Evolutionary conservation across 441 rosid species (phyloP).

Genomic region (Bruguiera hainesii): DNA sequence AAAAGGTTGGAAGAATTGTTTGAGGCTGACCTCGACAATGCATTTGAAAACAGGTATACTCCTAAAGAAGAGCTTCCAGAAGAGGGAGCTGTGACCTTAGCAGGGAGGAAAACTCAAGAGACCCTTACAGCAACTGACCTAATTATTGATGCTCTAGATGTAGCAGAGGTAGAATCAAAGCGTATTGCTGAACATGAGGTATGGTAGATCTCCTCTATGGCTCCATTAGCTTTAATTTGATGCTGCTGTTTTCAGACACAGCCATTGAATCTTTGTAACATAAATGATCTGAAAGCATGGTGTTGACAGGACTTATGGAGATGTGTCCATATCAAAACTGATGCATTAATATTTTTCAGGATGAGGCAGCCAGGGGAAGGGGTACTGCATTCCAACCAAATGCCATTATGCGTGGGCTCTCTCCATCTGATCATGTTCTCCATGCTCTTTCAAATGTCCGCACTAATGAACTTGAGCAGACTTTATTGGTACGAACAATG

Average conservation of each 20-base stretch:
- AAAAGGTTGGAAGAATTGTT: conserved; percentile 92
- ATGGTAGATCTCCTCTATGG: conserved; percentile 10
- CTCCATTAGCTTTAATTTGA: not conserved
- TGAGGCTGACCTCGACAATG: conserved; percentile 76
- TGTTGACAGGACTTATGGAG: not conserved
- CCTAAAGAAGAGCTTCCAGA: conserved; percentile 75
- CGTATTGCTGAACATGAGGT: conserved; percentile 76
- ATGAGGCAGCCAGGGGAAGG: conserved; percentile 57
- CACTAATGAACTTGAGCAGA: conserved; percentile 86
- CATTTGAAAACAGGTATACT: conserved; percentile 56
- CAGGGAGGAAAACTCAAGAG: conserved; percentile 80
- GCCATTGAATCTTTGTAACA: not conserved
- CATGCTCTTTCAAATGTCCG: conserved; percentile 63
- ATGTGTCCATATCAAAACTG: not conserved
- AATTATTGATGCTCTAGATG: conserved; percentile 70
- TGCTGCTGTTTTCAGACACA: not conserved
- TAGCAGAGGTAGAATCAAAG: conserved; percentile 64
- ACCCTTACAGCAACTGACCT: conserved; percentile 77
- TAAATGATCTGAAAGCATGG: not conserved
- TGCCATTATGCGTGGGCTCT: conserved; percentile 61
- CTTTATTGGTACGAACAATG: conserved; percentile 58
- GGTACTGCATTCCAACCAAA: conserved; percentile 62
- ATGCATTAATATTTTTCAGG: conserved; percentile 42
- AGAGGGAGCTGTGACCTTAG: conserved; percentile 89
- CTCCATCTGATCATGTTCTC: conserved; percentile 79